A percentile compares a stretch with the other conserved stretches of the same genome.
Conservation (phyloP, 257 asterid species). For the Plantago major region DNA sequence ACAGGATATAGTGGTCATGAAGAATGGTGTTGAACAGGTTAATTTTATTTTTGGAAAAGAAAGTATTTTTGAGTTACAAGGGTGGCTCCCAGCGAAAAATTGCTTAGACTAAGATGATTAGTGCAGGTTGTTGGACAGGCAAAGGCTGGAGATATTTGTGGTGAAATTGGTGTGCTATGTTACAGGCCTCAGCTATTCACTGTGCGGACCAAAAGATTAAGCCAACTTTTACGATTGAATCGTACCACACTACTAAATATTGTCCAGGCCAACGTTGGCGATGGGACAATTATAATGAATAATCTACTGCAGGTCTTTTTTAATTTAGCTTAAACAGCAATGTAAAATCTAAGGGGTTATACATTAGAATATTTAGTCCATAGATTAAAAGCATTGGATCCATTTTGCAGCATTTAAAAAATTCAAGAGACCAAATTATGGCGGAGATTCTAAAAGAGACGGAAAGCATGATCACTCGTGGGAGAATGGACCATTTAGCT, state of each 20-base stretch:
- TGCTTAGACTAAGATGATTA: not conserved
- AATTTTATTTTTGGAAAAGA: not conserved
- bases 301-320: slow-evolving; percentile 53
- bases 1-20: slow-evolving; percentile 24
- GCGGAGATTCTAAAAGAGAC: slow-evolving; percentile 50
- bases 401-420: slow-evolving; percentile 45
- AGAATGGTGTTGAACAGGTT: slow-evolving; percentile 40
- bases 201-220: slow-evolving; percentile 45
- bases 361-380: not conserved
- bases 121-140: slow-evolving; percentile 51
- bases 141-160: slow-evolving; percentile 49
- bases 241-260: slow-evolving; percentile 48
- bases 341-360: not conserved
- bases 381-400: not conserved
- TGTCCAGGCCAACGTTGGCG: slow-evolving; percentile 56
- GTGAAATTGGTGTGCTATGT: slow-evolving; percentile 62
- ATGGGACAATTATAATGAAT: slow-evolving; percentile 56
- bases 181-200: slow-evolving; percentile 61
- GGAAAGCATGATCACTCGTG: slow-evolving; percentile 62
- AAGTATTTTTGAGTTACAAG: no score
- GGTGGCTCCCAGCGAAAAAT: not conserved
- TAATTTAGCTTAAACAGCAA: not conserved
- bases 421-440: slow-evolving; percentile 48
- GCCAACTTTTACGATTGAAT: slow-evolving; percentile 53
- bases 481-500: slow-evolving; percentile 54